Percentiles rank a stretch among this genome's conserved stretches.
phyloP scores from a whole-genome alignment of 2,329 filamentous ascomycete species.

The Fusarium papillatum region DNA sequence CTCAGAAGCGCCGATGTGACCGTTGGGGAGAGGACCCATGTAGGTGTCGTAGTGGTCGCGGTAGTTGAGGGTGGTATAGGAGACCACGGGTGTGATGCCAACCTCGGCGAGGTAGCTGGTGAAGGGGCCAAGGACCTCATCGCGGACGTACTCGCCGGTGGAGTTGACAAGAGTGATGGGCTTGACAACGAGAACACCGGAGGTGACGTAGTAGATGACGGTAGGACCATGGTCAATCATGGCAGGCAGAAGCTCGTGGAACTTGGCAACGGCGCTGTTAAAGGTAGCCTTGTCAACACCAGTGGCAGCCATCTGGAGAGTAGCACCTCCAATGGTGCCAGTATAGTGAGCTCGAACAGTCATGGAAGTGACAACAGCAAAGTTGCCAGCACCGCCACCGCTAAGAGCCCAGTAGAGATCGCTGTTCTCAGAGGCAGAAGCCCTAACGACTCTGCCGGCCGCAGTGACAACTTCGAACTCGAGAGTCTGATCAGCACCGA shows the following conservation, averaged over 20 bases:
- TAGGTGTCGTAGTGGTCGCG: slow-evolving; percentile 59
- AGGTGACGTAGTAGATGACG: slow-evolving; percentile 53
- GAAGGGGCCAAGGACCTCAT: slow-evolving; percentile 55
- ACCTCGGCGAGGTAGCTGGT: slow-evolving; percentile 22
- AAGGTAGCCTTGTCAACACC: slow-evolving; percentile 31
- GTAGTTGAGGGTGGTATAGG: slow-evolving; percentile 38
- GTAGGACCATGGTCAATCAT: slow-evolving; percentile 63
- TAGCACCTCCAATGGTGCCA: slow-evolving; percentile 48
- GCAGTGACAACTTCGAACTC: slow-evolving; percentile 69
- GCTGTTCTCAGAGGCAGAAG: slow-evolving; percentile 59
- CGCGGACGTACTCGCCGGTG: slow-evolving; percentile 52
- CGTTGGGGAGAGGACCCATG: slow-evolving; percentile 55
- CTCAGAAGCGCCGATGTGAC: slow-evolving; percentile 48
- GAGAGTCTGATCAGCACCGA: slow-evolving; percentile 72
- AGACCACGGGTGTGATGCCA: slow-evolving; percentile 28
- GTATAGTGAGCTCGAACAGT: slow-evolving; percentile 66
- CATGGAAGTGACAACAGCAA: slow-evolving; percentile 68
- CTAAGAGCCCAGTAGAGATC: slow-evolving; percentile 76
- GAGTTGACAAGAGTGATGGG: slow-evolving; percentile 61
- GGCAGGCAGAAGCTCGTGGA: slow-evolving; percentile 46
- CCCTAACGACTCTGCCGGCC: slow-evolving; percentile 61
- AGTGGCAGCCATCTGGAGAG: slow-evolving; percentile 34
- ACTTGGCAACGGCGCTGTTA: slow-evolving; percentile 33
- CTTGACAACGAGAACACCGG: slow-evolving; percentile 53
- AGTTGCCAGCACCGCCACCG: slow-evolving; percentile 72